Base-by-base conservation (phyloP, 163 green algal species). In the Botryococcus braunii region DNA sequence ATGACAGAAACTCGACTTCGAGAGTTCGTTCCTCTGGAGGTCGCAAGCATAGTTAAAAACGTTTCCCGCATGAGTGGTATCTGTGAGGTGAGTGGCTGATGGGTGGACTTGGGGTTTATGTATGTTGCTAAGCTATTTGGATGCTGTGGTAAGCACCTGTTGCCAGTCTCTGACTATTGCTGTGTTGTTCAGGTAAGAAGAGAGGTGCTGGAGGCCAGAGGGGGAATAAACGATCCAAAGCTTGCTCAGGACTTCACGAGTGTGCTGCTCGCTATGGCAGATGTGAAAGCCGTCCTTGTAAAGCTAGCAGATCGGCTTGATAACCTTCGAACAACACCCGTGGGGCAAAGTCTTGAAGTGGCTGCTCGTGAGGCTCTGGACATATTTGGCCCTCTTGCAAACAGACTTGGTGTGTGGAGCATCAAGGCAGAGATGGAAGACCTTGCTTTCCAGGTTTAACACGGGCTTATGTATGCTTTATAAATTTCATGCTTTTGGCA, bases 361-460 rank as follows among this genome's bases (percentile, higher is more conserved):
- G 48, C 61, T 21, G 83, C 83, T 0, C 62, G 74, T 11, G 86
- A 93, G 50, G 85, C 81, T 0, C 71, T 92, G 32, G 75, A 88
- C 37, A 75, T 95, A 1, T 92, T 83, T 62, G 79, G 81, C 0
- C 83, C 84, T 0, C 77, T 95, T 35, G 92, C 92, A 31, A 94
- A 93, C 74, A 83, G 92, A 8, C 79, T 97, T 27, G 91, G 91
- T 21, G 82, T 94, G 11, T 96, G 86, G 86, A 83, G 65, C 70
- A 65, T 95, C 37, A 97, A 97, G 71, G 82, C 89, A 0, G 83
- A 95, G 73, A 79, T 97, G 58, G 92, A 97, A 69, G 92, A 97
- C 72, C 61, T 90, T 21, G 83, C 79, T 31, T 97, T 97, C 74
- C 71, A 82, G 69, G 72, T 85, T 21, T n/a, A n/a, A n/a, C n/a